A percentile compares a stretch with the other conserved stretches of the same genome.
Conservation (phyloP, 176 grass and related monocot genomes). For the Avena atlantica region DNA sequence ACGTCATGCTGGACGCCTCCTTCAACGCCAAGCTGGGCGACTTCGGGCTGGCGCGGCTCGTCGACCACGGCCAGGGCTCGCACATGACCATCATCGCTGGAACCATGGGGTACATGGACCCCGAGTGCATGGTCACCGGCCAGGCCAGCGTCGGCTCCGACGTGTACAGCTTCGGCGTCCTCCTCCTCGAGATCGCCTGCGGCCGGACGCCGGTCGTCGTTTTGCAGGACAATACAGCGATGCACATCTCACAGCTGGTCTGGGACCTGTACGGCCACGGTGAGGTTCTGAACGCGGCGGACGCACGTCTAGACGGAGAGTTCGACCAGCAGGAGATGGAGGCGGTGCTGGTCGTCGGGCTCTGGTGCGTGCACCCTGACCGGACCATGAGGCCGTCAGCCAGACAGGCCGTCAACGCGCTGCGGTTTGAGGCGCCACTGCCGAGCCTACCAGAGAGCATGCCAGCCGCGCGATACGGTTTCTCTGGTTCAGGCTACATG, state of each 20-base stretch:
- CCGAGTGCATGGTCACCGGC: constrained; percentile 3
- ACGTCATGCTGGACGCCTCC: too few relatives aligned
- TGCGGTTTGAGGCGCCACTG: too few relatives aligned
- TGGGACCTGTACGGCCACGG: constrained; percentile 25
- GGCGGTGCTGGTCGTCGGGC: too few relatives aligned
- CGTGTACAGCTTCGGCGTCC: constrained; percentile 53
- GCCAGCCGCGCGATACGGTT: too few relatives aligned
- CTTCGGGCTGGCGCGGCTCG: too few relatives aligned
- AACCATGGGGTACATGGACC: constrained; percentile 41
- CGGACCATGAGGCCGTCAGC: too few relatives aligned
- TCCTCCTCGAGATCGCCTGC: constrained; percentile 45
- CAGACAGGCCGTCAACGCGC: too few relatives aligned
- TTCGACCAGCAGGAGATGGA: too few relatives aligned
- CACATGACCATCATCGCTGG: background rate
- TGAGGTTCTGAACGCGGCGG: constrained; percentile 35
- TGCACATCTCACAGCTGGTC: constrained; percentile 15
- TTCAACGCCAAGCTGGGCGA: too few relatives aligned
- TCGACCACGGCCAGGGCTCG: background rate
- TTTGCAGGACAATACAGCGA: background rate
- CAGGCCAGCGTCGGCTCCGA: constrained; percentile 13
- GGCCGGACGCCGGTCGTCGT: background rate
- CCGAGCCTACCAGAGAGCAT: too few relatives aligned
- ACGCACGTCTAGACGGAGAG: background rate
- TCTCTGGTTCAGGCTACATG: too few relatives aligned
- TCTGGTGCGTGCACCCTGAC: too few relatives aligned